Percentiles rank a stretch among this genome's conserved stretches.
These are phyloP conservation scores for Penicillium digitatum DNA, from an alignment of 2,329 filamentous ascomycete species.

Conservation along the genomic window DNA sequence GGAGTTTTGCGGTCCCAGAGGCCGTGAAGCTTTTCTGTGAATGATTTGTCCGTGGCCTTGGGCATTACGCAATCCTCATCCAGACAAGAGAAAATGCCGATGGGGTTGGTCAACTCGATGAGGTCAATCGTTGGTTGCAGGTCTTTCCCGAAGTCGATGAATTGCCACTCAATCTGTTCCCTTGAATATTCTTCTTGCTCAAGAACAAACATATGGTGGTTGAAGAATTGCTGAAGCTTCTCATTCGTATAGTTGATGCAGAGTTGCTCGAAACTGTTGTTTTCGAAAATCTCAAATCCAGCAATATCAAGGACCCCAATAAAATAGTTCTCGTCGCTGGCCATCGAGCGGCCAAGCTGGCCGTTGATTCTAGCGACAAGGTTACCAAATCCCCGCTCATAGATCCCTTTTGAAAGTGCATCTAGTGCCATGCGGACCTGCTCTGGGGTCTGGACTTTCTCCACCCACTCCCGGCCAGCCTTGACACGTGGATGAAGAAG, in stretches of 20 bases:
- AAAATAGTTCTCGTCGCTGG: constrained; percentile 84
- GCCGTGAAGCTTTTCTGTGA: constrained; percentile 95
- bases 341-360: constrained; percentile 79
- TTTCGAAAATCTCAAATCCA: constrained; percentile 97
- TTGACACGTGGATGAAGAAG: constrained; percentile 91
- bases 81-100: constrained; percentile 96
- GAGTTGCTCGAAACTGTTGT: constrained; percentile 97
- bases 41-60: constrained; percentile 93
- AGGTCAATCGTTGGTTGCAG: constrained; percentile 96
- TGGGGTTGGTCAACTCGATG: constrained; percentile 92
- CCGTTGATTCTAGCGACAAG: constrained; percentile 87
- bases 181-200: constrained; percentile 97
- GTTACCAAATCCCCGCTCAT: constrained; percentile 91
- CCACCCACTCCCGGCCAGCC: constrained; percentile 94
- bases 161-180: constrained; percentile 99
- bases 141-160: constrained; percentile 97
- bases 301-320: constrained; percentile 98
- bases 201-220: constrained; percentile 99
- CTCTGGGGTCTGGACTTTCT: constrained; percentile 96
- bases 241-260: constrained; percentile 99
- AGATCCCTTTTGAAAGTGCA: constrained; percentile 92
- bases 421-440: constrained; percentile 88
- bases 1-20: constrained; percentile 94
- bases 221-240: constrained; percentile 98
- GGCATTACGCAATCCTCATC: constrained; percentile 99